These are phyloP conservation scores for Gossypium anomalum DNA, from an alignment of 345 rosid species.

Conservation along the genomic window DNA sequence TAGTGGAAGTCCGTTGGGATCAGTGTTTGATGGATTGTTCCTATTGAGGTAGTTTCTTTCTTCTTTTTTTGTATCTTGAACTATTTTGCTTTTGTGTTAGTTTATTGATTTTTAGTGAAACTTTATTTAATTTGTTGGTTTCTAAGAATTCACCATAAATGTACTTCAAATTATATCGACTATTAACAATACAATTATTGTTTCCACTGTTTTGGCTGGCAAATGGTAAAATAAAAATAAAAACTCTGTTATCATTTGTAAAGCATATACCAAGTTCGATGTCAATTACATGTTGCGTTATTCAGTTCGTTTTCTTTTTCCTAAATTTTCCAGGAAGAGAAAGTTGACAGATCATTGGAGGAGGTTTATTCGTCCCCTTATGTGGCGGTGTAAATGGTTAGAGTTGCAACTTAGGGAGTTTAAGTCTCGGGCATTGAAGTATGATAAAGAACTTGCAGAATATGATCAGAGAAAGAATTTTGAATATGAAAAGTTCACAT, in stretches of 20 bases:
- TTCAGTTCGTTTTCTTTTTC: not conserved
- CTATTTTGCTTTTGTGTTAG: not conserved
- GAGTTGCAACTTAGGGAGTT: constrained; percentile 61
- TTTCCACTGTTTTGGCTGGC: not conserved
- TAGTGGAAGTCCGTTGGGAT: constrained; percentile 22
- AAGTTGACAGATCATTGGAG: constrained; percentile 82
- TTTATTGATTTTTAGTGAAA: not conserved
- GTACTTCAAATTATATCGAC: not conserved
- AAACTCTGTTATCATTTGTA: not conserved
- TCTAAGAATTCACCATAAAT: not conserved
- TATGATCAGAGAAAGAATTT: constrained; percentile 42
- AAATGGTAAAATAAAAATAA: not conserved
- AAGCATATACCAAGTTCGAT: not conserved
- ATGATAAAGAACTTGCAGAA: constrained; percentile 55
- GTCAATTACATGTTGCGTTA: not conserved
- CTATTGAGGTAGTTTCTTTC: constrained; percentile 39
- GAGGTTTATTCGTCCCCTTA: constrained; percentile 63
- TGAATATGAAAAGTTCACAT: constrained; percentile 28
- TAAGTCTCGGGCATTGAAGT: constrained; percentile 44
- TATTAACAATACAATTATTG: not conserved
- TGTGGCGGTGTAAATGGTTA: constrained; percentile 75
- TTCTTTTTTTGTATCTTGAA: not conserved
- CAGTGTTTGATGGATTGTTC: constrained; percentile 23
- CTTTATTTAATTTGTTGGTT: not conserved
- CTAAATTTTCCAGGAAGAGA: constrained; percentile 45